Evolutionary conservation across 2,329 filamentous ascomycete species (phyloP).

Genomic region (Drechslera avenae): DNA sequence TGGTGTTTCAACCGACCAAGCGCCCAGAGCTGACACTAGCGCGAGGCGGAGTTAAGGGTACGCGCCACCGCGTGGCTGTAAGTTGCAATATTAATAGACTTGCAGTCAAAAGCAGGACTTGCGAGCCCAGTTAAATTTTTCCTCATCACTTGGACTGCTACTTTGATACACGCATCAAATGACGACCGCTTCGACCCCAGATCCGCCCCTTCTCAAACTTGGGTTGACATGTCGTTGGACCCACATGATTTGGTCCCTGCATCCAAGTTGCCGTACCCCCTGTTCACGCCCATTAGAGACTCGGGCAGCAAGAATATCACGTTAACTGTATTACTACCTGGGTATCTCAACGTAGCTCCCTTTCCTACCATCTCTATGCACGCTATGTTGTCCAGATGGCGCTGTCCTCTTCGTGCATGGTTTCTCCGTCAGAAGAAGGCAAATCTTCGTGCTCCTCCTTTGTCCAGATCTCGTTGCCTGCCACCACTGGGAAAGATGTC

Average conservation of each 20-base stretch:
- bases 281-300: too few relatives aligned
- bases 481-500: conserved; percentile 47
- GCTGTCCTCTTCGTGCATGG: conserved; percentile 15
- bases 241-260: conserved; percentile 26
- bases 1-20: conserved; percentile 28
- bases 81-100: not conserved
- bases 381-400: conserved; percentile 31
- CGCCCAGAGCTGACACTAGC: conserved; percentile 30
- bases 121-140: too few relatives aligned
- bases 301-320: too few relatives aligned
- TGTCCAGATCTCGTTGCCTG: conserved; percentile 49
- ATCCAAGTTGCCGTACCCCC: conserved; percentile 24
- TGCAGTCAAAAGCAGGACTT: too few relatives aligned
- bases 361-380: not conserved
- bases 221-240: conserved; percentile 7
- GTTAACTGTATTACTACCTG: not conserved
- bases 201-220: not conserved
- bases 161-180: too few relatives aligned
- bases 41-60: conserved; percentile 21
- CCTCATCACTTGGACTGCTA: too few relatives aligned
- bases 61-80: conserved; percentile 14
- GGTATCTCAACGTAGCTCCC: conserved; percentile 19
- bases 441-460: conserved; percentile 48
- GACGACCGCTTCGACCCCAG: too few relatives aligned
- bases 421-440: conserved; percentile 40